Conservation (phyloP, 108 stramenopile genomes). For the Pelagomonas calceolata region DNA sequence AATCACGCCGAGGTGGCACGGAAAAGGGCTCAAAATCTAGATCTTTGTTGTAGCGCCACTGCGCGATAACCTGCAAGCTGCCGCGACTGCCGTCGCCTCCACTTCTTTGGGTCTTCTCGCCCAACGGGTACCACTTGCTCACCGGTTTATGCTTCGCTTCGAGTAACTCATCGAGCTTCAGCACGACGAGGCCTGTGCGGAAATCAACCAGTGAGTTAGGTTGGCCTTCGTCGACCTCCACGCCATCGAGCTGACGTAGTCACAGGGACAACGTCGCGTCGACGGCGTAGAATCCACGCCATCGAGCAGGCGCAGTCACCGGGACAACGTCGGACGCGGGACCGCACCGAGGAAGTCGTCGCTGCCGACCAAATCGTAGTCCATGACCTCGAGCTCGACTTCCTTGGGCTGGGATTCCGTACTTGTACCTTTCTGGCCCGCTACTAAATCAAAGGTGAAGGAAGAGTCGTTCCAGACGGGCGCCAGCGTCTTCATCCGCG, state of each 20-base stretch:
- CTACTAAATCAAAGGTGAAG: background rate
- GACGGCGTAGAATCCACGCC: no score
- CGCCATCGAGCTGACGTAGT: no score
- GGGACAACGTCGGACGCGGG: no score
- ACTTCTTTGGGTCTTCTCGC: background rate
- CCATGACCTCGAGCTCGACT: background rate
- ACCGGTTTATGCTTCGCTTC: conserved; percentile 1
- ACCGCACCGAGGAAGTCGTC: background rate
- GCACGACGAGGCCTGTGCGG: background rate
- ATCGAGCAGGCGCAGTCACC: no score
- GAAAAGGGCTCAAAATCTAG: background rate
- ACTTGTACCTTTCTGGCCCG: background rate
- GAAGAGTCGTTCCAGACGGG: conserved; percentile 13
- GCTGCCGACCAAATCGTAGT: background rate
- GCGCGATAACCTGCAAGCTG: background rate
- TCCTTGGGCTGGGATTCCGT: background rate
- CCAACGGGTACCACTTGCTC: background rate
- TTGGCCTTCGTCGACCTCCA: no score
- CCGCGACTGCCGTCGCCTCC: background rate
- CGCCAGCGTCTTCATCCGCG: conserved; percentile 8
- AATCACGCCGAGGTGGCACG: background rate
- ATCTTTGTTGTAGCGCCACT: background rate
- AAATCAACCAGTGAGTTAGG: no score
- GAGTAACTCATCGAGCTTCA: background rate
- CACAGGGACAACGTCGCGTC: no score